These are phyloP conservation scores for Hypomyces perniciosus DNA, from an alignment of 2,329 filamentous ascomycete species.

Conservation along the genomic window DNA sequence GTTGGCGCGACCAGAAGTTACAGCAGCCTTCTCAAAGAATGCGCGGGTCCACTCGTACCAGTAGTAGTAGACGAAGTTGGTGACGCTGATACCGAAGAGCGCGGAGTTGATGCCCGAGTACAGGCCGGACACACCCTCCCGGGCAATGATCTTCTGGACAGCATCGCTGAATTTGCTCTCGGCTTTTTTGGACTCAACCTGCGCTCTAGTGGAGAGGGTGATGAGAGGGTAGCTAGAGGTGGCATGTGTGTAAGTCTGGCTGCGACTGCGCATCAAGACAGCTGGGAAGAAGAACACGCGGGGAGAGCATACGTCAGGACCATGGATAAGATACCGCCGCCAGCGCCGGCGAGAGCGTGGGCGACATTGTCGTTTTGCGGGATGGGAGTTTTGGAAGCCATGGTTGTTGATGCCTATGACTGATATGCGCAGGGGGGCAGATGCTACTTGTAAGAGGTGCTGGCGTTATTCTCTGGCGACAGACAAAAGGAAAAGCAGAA, in stretches of 20 bases:
- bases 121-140: conserved; percentile 82
- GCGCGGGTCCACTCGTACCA: conserved; percentile 98
- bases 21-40: conserved; percentile 75
- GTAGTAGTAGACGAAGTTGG: conserved; percentile 99
- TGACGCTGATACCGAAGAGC: conserved; percentile 94
- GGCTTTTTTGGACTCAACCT: conserved; percentile 93
- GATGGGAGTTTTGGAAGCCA: conserved; percentile 53
- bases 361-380: conserved; percentile 96
- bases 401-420: conserved; percentile 7
- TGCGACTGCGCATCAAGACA: background rate
- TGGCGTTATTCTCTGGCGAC: background rate
- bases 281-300: background rate
- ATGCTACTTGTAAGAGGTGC: background rate
- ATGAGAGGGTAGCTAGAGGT: conserved; percentile 79
- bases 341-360: conserved; percentile 86
- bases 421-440: background rate
- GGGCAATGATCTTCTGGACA: conserved; percentile 77
- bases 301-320: conserved; percentile 65
- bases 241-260: background rate
- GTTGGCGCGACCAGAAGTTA: conserved; percentile 63
- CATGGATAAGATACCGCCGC: conserved; percentile 93
- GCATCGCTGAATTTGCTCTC: conserved; percentile 79
- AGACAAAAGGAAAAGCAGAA: too few species aligned
- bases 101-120: conserved; percentile 93
- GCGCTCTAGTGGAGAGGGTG: conserved; percentile 92